Base-by-base conservation (phyloP, 768 basidiomycete species). In the Boletus sp. region DNA sequence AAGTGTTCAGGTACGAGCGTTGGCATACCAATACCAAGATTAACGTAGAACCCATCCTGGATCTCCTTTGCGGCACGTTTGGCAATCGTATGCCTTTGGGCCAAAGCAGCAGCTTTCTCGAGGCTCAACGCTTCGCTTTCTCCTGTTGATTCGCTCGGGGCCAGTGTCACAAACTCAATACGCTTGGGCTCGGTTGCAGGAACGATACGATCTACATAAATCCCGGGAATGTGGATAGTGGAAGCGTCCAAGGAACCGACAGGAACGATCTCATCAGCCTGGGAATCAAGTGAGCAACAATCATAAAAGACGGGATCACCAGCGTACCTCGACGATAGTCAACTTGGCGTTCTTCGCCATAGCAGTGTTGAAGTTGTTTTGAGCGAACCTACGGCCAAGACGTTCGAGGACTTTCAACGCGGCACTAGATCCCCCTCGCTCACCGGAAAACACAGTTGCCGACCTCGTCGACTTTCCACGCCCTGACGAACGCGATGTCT, bases 361-460 rank as follows among this genome's bases (percentile, higher is more conserved):
- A 17, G 83, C 86, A 4, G 84, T 81, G 66, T 78, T 87, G 73
- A 94, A 97, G 72, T 96, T 95, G 67, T 96, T 88, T 44, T 92
- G 84, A 7, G 93, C 80, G 68, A 91, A 94, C 57, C 92, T 92
- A 58, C 8, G 42, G 30, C 29, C 7, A 17, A 46, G 33, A 50
- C 45, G 24, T 28, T 54, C 20, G 58, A 47, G 40, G 37, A 20
- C 33, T 2, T 39, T 45, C 36, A 17, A 42, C 4, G 5, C 15
- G 37, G 18, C 20, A 35, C 29, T 66, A 18, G 44, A 42, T 18
- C n/a, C 24, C 18, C 28, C 10, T 46, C 24, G 44, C 61, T 54
- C 64, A 91, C 89, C 92, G 81, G 80, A 97, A 97, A 41, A 94
- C 84, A 64, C 87, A 89, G 71, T 97, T 97, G 2, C 94, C 94